phyloP scores from a whole-genome alignment of 2,329 filamentous ascomycete genomes.

The Diaporthe ampelina region DNA sequence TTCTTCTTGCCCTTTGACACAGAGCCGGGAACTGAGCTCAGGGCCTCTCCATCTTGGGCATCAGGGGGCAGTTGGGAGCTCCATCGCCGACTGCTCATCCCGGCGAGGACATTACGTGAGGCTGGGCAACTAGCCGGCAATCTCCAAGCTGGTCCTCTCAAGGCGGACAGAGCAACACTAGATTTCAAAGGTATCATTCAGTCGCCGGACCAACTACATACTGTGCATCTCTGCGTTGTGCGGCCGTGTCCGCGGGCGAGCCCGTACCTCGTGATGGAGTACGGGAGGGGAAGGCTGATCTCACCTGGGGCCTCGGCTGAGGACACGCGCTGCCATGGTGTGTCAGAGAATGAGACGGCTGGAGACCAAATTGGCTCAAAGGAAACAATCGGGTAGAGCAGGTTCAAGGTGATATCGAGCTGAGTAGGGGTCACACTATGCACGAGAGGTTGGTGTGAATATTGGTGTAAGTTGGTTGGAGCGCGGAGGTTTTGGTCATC shows the following conservation, averaged over 20 bases:
- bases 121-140: background rate
- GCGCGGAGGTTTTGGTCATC: background rate
- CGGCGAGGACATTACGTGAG: background rate
- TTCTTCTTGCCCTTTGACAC: background rate
- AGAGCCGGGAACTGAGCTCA: background rate
- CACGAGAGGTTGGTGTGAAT: background rate
- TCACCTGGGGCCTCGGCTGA: slow-evolving; percentile 32
- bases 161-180: slow-evolving; percentile 17
- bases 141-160: background rate
- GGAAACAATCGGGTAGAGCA: background rate
- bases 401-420: background rate
- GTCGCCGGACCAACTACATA: background rate
- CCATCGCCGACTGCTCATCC: background rate
- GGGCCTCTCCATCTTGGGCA: background rate
- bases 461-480: slow-evolving; percentile 10
- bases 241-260: background rate
- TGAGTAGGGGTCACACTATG: too few relatives aligned
- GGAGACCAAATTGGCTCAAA: too few relatives aligned
- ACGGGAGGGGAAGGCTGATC: background rate
- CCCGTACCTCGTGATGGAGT: background rate
- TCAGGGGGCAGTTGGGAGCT: slow-evolving; percentile 18
- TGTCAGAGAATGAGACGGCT: background rate
- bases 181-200: background rate
- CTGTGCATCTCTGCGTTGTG: background rate
- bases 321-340: slow-evolving; percentile 13